Evolutionary conservation across 768 basidiomycete species (phyloP), one percentile per base, ranked within the genome.

Genomic region (Aureoboletus auriporus): DNA sequence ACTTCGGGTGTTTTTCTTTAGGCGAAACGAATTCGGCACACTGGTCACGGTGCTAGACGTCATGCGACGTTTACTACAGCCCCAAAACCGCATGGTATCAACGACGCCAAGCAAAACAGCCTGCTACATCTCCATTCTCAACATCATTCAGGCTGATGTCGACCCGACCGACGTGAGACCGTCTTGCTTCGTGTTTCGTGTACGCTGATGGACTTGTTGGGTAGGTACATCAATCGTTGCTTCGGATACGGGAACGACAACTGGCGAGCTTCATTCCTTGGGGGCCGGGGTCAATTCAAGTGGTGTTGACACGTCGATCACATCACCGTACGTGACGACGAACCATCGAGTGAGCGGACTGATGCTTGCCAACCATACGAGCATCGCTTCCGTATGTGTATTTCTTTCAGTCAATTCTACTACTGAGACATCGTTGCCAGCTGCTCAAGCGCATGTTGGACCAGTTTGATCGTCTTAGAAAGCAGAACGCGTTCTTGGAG

Each of bases 331-430:
- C 62, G 73, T 96, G 45, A 76, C 82, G 5, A 84, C 89, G 34
- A 89, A 86, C 59, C 93, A 99, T 67, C 86, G 94, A 11, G 94
- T 98, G 48, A 97, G 94, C 65, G 95, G 95, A 0, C 76, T 99
- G 43, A 98, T 99, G 96, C 79, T 99, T 42, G 96, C 94, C 9
- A 99, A 99, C 59, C 95, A 99, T 65, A 99, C 96, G n/a, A 93
- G 93, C 59, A 93, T 99, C 50, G 92, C 92, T 26, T 93, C 93
- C 30, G 90, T 94, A 57, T 35, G 87, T 77, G 8, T 8, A 7
- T 26, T 14, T 13, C 1, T 5, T 16, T 6, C 4, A 11, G 31
- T 3, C 31, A 13, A 33, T 33, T 13, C 31, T n/a, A n/a, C n/a
- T n/a, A n/a, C n/a, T n/a, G n/a, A n/a, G n/a, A n/a, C n/a, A n/a